Evolutionary conservation across 2,329 filamentous ascomycete genomes (phyloP).

Genomic region (Claviceps sp.): DNA sequence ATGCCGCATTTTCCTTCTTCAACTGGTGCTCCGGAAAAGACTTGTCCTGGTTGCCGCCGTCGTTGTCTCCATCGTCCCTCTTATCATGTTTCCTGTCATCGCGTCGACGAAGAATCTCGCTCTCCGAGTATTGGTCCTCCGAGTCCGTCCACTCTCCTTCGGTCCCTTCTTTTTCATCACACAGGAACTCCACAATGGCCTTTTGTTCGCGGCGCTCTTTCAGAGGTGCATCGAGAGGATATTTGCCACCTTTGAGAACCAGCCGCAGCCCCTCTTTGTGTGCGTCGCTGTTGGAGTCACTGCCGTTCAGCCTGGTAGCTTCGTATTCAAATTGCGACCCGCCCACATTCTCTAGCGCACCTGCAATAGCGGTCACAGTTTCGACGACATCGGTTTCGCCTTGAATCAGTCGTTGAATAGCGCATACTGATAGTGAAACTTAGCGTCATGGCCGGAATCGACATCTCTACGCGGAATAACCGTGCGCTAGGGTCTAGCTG

Average conservation of each 20-base stretch:
- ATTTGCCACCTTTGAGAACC: constrained; percentile 48
- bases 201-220: constrained; percentile 47
- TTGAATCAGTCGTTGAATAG: constrained; percentile 46
- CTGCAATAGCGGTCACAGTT: constrained; percentile 60
- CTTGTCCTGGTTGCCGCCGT: constrained; percentile 22
- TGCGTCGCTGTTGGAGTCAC: constrained; percentile 48
- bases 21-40: constrained; percentile 37
- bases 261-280: constrained; percentile 60
- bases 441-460: neutral
- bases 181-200: constrained; percentile 75
- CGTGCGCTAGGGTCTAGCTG: too few relatives aligned
- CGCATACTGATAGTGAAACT: constrained; percentile 50
- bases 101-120: neutral
- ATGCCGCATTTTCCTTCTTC: constrained; percentile 43
- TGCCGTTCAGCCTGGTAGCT: constrained; percentile 50
- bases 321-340: constrained; percentile 51
- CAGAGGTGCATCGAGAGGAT: constrained; percentile 34
- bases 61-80: constrained; percentile 20
- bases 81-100: constrained; percentile 12
- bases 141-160: constrained; percentile 53
- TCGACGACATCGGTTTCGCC: constrained; percentile 35
- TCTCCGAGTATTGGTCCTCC: constrained; percentile 21
- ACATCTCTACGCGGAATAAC: neutral
- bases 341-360: constrained; percentile 47
- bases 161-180: constrained; percentile 58